phyloP scores from a whole-genome alignment of 2,329 filamentous ascomycete species.

The Fusarium chaquense region DNA sequence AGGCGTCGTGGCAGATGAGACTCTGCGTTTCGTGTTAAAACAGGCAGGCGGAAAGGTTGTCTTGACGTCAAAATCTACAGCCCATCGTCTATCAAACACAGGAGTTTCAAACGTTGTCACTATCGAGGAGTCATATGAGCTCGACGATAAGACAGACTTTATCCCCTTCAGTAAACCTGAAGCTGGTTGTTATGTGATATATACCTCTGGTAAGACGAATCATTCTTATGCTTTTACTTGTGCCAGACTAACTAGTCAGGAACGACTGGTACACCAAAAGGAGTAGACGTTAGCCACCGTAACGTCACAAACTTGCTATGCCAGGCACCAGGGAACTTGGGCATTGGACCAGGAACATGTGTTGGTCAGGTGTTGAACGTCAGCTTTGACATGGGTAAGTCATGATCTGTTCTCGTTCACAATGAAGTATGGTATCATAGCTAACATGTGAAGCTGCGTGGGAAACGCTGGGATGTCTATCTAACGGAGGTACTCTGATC shows the following conservation, averaged over 20 bases:
- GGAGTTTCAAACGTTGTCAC: slow-evolving; percentile 43
- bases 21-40: slow-evolving; percentile 62
- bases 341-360: slow-evolving; percentile 61
- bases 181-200: slow-evolving; percentile 62
- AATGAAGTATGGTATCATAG: background rate
- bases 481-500: slow-evolving; percentile 67
- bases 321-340: slow-evolving; percentile 62
- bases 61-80: slow-evolving; percentile 58
- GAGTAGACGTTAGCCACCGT: slow-evolving; percentile 67
- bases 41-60: slow-evolving; percentile 59
- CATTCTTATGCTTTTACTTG: no score
- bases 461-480: slow-evolving; percentile 67
- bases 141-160: background rate
- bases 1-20: slow-evolving; percentile 62
- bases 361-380: slow-evolving; percentile 69
- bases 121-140: slow-evolving; percentile 46
- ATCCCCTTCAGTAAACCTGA: slow-evolving; percentile 32
- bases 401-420: background rate
- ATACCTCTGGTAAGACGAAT: slow-evolving; percentile 61
- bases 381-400: slow-evolving; percentile 71
- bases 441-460: slow-evolving; percentile 60
- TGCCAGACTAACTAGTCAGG: slow-evolving; percentile 41
- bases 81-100: slow-evolving; percentile 43
- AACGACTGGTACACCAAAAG: slow-evolving; percentile 70
- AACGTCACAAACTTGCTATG: slow-evolving; percentile 68